Evolutionary conservation across 192 early-diverging fungal genomes (phyloP).

Genomic region (Neocallimastix lanati): DNA sequence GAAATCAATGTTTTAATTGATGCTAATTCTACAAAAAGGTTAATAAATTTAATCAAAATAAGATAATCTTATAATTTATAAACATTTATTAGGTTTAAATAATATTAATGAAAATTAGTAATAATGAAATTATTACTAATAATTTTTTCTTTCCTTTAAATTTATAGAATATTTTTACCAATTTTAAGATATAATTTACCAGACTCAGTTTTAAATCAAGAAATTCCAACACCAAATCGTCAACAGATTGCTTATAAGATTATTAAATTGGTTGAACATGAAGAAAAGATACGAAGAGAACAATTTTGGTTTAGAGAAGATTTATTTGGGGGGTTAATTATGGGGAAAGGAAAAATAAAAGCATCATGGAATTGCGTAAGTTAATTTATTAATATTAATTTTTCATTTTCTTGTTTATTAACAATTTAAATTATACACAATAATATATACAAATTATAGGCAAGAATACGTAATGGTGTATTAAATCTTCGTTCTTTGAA

Average conservation of each 20-base stretch:
- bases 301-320: neutral
- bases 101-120: too few relatives aligned
- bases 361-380: neutral
- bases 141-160: too few relatives aligned
- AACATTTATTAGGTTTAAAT: too few relatives aligned
- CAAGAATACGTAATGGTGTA: neutral
- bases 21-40: neutral
- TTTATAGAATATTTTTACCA: neutral
- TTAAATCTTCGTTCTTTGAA: neutral
- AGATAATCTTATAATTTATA: too few relatives aligned
- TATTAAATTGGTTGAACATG: neutral
- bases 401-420: too few relatives aligned
- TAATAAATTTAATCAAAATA: neutral
- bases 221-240: neutral
- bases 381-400: too few relatives aligned
- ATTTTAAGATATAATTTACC: neutral
- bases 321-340: neutral
- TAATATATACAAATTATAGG: too few relatives aligned
- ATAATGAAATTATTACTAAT: too few relatives aligned
- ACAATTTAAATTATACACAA: too few relatives aligned
- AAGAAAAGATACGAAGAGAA: neutral
- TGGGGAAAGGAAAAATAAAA: neutral
- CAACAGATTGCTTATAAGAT: neutral
- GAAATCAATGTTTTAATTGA: neutral
- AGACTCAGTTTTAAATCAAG: neutral